Percentiles rank a stretch among this genome's conserved stretches.
These are phyloP conservation scores for Hemisphaericaspora lyxosophila DNA, from an alignment of 1,139 yeast genomes.

Conservation along the genomic window DNA sequence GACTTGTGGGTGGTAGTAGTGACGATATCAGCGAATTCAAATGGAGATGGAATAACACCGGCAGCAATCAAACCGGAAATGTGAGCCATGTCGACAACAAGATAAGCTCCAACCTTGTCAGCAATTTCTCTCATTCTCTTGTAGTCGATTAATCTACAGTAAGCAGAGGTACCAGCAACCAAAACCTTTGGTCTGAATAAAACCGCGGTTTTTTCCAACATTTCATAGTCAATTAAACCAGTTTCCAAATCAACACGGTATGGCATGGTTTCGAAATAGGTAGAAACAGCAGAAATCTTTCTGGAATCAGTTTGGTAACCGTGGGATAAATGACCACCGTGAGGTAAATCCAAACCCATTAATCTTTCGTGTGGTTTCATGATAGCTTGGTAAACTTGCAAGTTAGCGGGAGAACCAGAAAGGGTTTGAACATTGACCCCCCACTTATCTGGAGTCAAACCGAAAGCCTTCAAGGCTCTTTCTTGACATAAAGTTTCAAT, in stretches of 20 bases:
- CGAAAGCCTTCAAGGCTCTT: conserved; percentile 88
- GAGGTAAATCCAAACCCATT: conserved; percentile 97
- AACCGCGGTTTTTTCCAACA: conserved; percentile 84
- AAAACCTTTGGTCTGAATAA: conserved; percentile 92
- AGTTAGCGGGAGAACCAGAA: conserved; percentile 96
- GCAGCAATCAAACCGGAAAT: conserved; percentile 96
- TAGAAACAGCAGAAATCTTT: conserved; percentile 93
- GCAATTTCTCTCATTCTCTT: conserved; percentile 95
- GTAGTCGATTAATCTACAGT: conserved; percentile 93
- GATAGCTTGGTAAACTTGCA: conserved; percentile 92
- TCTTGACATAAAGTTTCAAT: conserved; percentile 89
- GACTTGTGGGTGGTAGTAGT: conserved; percentile 99
- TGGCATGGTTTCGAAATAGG: conserved; percentile 98
- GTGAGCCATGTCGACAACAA: conserved; percentile 98
- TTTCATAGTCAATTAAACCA: conserved; percentile 93
- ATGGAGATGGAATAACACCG: conserved; percentile 94
- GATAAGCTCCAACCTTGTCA: conserved; percentile 93
- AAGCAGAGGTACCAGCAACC: conserved; percentile 98
- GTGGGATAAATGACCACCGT: conserved; percentile 97
- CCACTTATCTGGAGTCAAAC: conserved; percentile 80
- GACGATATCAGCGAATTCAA: conserved; percentile 94
- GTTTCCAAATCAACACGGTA: conserved; percentile 90
- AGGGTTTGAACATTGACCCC: conserved; percentile 97
- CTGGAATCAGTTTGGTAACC: conserved; percentile 96
- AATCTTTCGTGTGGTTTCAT: conserved; percentile 93